phyloP scores from a whole-genome alignment of 2,329 filamentous ascomycete species.

The Bimuria novae-zelandiae region DNA sequence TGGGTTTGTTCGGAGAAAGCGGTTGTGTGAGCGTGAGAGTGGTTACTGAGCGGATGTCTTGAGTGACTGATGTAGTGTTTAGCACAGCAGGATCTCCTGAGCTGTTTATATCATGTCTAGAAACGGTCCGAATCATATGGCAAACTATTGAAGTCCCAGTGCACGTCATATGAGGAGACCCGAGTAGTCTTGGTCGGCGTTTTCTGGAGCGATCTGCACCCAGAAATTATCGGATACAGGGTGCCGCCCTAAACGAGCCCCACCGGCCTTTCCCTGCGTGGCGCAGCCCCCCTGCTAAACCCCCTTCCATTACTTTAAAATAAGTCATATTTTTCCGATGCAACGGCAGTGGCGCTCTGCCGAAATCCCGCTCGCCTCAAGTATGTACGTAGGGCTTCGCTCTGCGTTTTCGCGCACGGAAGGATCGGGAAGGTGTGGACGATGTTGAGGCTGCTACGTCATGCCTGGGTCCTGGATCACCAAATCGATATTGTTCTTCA shows the following conservation, averaged over 20 bases:
- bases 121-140: background rate
- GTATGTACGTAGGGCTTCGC: background rate
- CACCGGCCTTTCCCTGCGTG: background rate
- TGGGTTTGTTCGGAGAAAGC: background rate
- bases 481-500: background rate
- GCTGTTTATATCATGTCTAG: background rate
- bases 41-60: background rate
- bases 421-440: too few relatives aligned
- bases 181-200: background rate
- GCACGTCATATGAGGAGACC: background rate
- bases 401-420: too few relatives aligned
- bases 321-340: background rate
- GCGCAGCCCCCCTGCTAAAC: background rate
- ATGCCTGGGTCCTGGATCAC: background rate
- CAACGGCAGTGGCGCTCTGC: background rate
- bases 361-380: background rate
- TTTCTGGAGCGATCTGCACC: background rate
- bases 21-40: too few relatives aligned
- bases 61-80: too few relatives aligned
- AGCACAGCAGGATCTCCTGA: too few relatives aligned
- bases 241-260: background rate
- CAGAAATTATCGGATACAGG: background rate
- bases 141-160: background rate
- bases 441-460: slow-evolving; percentile 4
- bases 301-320: background rate